Percentiles rank a stretch among this genome's conserved stretches.
Conservation (phyloP, 176 grass and related monocot genomes). For the Musa itinerans region DNA sequence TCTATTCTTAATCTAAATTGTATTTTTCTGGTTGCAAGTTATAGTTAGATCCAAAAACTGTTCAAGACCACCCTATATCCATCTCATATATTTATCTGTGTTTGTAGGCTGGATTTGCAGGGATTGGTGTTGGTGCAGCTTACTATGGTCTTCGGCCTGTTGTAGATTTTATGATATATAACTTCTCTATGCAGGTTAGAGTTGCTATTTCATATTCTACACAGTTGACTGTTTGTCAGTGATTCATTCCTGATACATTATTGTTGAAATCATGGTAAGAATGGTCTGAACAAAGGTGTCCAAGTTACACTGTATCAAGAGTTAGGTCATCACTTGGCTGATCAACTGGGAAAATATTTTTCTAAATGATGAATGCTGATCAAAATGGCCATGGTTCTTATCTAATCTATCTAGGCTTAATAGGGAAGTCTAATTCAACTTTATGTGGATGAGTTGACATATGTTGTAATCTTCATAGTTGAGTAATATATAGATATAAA, state of each 20-base stretch:
- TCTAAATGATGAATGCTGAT: no score
- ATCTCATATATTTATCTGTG: background rate
- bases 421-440: no score
- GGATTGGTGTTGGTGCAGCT: constrained; percentile 10
- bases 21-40: background rate
- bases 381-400: no score
- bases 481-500: no score
- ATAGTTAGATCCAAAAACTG: background rate
- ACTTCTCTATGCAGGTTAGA: constrained; percentile 18
- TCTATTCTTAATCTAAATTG: no score
- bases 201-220: background rate
- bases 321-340: background rate
- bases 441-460: no score
- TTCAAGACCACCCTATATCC: no score
- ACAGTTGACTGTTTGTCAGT: background rate
- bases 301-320: background rate
- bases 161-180: constrained; percentile 22
- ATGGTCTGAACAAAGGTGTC: background rate
- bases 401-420: no score
- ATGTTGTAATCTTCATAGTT: no score
- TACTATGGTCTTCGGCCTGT: constrained; percentile 6
- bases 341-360: background rate
- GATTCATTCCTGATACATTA: background rate
- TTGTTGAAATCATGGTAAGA: background rate
- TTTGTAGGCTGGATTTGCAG: constrained; percentile 15